These are phyloP conservation scores for Pancytospora philotis DNA, from an alignment of 371 early-diverging fungal genomes.

Conservation along the genomic window DNA sequence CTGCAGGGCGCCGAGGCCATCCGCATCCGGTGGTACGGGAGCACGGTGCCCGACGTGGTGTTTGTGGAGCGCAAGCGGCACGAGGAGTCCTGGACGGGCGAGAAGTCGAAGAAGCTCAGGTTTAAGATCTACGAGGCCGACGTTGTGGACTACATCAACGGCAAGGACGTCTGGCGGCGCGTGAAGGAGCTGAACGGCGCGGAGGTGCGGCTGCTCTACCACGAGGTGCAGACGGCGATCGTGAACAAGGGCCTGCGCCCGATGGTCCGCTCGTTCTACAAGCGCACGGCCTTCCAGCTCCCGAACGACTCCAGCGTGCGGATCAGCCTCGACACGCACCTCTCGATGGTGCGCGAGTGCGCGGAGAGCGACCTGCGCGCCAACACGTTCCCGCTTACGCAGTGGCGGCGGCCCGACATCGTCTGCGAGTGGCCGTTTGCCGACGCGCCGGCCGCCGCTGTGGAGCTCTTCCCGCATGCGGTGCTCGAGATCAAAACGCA, in stretches of 20 bases:
- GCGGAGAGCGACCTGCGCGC: conserved; percentile 63
- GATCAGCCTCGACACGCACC: conserved; percentile 88
- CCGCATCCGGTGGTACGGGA: conserved; percentile 77
- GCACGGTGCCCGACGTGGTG: conserved; percentile 67
- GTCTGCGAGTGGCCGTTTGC: conserved; percentile 82
- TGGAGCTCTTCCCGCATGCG: conserved; percentile 83
- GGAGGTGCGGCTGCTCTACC: conserved; percentile 65
- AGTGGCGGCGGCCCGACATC: conserved; percentile 84
- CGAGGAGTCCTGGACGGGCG: conserved; percentile 86
- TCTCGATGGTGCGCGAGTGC: conserved; percentile 83
- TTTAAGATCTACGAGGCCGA: conserved; percentile 85
- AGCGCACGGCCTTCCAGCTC: conserved; percentile 93
- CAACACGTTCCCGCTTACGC: background rate
- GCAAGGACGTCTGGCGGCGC: conserved; percentile 68
- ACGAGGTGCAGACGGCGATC: conserved; percentile 71
- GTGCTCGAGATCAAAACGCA: conserved; percentile 92
- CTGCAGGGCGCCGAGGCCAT: conserved; percentile 80
- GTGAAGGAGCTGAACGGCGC: conserved; percentile 65
- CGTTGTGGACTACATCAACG: conserved; percentile 71
- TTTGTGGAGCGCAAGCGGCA: conserved; percentile 91
- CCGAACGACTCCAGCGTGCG: conserved; percentile 93
- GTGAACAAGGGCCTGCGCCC: conserved; percentile 68
- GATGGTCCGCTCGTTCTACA: conserved; percentile 83
- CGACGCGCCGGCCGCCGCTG: conserved; percentile 67
- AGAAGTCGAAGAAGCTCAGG: conserved; percentile 73